Conservation (phyloP, 2,329 filamentous ascomycete genomes). For the Beauveria varroae region DNA sequence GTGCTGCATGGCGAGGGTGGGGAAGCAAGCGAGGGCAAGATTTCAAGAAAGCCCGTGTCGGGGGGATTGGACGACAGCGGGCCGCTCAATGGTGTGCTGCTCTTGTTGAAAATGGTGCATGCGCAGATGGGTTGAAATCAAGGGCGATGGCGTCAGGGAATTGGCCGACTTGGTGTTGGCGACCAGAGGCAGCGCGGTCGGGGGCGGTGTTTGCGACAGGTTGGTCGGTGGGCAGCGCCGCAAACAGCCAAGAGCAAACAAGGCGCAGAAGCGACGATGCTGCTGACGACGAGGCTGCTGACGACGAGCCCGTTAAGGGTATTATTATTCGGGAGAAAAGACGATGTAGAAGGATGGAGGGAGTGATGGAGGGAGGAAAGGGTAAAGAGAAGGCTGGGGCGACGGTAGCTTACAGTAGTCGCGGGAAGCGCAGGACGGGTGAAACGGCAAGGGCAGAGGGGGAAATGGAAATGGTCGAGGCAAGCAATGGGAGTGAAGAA, state of each 20-base stretch:
- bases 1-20: slow-evolving; percentile 22
- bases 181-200: neutral
- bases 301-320: neutral
- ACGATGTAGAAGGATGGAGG: neutral
- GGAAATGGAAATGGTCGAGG: neutral
- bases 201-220: neutral
- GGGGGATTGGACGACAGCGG: neutral
- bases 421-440: neutral
- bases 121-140: neutral
- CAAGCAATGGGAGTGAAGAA: neutral
- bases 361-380: neutral
- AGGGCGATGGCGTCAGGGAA: neutral
- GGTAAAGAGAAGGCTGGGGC: neutral
- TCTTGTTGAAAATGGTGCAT: neutral
- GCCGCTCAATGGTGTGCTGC: neutral
- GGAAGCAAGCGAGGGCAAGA: neutral
- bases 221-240: neutral
- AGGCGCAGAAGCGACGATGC: no score
- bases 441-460: slow-evolving; percentile 3
- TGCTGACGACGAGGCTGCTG: neutral
- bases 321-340: neutral
- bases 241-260: neutral
- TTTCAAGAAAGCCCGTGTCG: neutral
- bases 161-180: neutral
- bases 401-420: neutral